phyloP scores from a whole-genome alignment of 768 basidiomycete genomes.

The Termitomyces sp. region DNA sequence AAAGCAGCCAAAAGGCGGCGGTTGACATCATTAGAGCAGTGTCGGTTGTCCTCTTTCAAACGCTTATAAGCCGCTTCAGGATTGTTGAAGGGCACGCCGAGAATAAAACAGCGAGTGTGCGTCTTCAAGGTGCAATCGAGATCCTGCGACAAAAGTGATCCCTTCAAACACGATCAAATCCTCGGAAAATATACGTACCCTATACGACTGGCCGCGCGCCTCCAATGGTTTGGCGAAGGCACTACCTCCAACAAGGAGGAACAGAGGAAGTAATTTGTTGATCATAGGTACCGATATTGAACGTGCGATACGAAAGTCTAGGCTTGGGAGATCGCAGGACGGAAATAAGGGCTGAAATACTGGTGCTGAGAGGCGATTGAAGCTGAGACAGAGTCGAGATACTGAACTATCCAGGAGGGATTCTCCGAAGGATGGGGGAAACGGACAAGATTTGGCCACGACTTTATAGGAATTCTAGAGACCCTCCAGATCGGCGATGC shows the following conservation, averaged over 20 bases:
- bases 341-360: background rate
- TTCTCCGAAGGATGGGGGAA: slow-evolving; percentile 12
- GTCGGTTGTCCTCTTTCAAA: too few species aligned
- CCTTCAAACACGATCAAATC: too few species aligned
- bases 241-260: slow-evolving; percentile 10
- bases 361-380: background rate
- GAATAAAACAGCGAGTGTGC: too few species aligned
- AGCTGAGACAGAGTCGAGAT: background rate
- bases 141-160: too few species aligned
- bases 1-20: too few species aligned
- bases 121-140: too few species aligned
- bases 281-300: slow-evolving; percentile 5
- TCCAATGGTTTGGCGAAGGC: slow-evolving; percentile 13
- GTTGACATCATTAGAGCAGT: too few species aligned
- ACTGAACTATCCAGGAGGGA: slow-evolving; percentile 9
- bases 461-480: slow-evolving; percentile 9
- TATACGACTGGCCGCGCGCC: slow-evolving; percentile 7
- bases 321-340: background rate
- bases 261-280: slow-evolving; percentile 13
- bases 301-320: slow-evolving; percentile 6
- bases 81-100: too few species aligned
- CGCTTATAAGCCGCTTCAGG: too few species aligned
- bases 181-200: slow-evolving; percentile 5
- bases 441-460: background rate
- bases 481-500: slow-evolving; percentile 9